Base-by-base conservation (phyloP, 1,284 basidiomycete genomes). In the Tilletia caries region DNA sequence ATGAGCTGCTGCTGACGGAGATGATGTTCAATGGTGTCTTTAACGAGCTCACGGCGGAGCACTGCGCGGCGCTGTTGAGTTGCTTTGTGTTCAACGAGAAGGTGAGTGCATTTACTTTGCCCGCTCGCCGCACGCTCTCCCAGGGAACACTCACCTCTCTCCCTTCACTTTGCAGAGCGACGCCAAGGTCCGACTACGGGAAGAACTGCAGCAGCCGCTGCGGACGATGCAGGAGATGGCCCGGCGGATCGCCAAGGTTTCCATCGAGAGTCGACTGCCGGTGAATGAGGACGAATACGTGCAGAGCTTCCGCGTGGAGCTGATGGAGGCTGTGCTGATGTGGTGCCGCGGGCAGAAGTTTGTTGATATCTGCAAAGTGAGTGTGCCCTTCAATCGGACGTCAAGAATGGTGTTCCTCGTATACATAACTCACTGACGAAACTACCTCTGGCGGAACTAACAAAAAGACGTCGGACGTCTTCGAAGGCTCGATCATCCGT, bases 311-410 rank as follows among this genome's bases (percentile, higher is more conserved):
- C 97, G 97, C 84, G 93, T 97, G 33, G 95, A 98, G 82, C 88
- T 99, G 70, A 98, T 98, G 93, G 95, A 98, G 76, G 91, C 91
- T 3, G 95, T 98, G 25, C 87, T 95, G 70, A 91, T 94, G 77
- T 99, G 96, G 96, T 98, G 95, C 85, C 89, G 92, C 41, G 96
- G 96, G 1, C 92, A 93, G n/a, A 92, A 92, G 41, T 98, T 99
- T 84, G 86, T 91, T 0, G 95, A 98, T 48, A 94, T 97, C 71
- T 94, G 92, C 88, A 96, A 97, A 88, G 92, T 92, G 33, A 44
- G 48, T 64, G 32, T 67, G 37, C 12, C 43, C 12, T 10, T 48
- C 67, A 48, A 43, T 12, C 25, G 37, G 46, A 32, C 66, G 25
- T 44, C 50, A 48, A n/a, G 27, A 44, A 15, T 50, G 8, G 3